These are phyloP conservation scores for Suillus bovinus DNA, from an alignment of 768 basidiomycete genomes.

Conservation along the genomic window DNA sequence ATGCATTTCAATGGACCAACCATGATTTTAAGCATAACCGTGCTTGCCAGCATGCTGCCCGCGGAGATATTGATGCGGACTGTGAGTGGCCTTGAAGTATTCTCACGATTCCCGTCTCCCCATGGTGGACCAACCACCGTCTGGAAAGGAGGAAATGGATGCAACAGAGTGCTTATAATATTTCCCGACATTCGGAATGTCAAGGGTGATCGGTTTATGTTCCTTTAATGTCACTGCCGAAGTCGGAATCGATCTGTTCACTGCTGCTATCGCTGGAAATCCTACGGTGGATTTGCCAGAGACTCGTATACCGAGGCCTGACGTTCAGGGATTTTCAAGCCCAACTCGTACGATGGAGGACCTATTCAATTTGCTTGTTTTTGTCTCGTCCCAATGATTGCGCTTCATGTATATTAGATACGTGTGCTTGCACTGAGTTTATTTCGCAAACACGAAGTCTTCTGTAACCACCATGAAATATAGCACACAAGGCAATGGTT, in stretches of 20 bases:
- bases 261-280: too few species aligned
- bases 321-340: not conserved
- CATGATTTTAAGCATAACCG: not conserved
- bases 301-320: not conserved
- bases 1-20: not conserved
- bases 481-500: too few species aligned
- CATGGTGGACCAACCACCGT: too few species aligned
- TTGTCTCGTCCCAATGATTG: too few species aligned
- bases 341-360: not conserved
- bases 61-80: not conserved
- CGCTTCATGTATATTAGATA: too few species aligned
- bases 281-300: not conserved
- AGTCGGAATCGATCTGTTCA: not conserved
- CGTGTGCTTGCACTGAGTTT: too few species aligned
- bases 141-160: conserved; percentile 9
- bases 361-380: too few species aligned
- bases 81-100: not conserved
- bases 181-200: not conserved
- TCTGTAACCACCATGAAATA: too few species aligned
- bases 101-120: not conserved
- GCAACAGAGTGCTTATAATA: not conserved
- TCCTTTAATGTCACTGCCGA: not conserved
- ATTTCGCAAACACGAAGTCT: too few species aligned
- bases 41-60: not conserved
- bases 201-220: not conserved